A percentile compares a stretch with the other conserved stretches of the same genome.
phyloP scores from a whole-genome alignment of 371 early-diverging fungal genomes.

The Zychaea mexicana region DNA sequence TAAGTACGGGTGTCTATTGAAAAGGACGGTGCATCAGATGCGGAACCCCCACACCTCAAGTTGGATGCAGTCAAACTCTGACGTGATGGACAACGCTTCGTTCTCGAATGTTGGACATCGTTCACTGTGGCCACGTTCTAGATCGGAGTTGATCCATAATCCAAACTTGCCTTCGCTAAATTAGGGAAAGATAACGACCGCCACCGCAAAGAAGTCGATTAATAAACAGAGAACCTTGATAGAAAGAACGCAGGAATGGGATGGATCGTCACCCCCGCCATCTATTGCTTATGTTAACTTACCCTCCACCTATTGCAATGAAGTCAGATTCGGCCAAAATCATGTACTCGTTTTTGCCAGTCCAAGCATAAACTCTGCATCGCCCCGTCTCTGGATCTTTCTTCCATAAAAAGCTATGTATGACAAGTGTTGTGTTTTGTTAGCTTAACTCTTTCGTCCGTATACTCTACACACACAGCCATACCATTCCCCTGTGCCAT shows the following conservation, averaged over 20 bases:
- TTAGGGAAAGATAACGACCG: not conserved
- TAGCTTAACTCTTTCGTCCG: not conserved
- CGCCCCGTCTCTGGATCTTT: slow-evolving; percentile 19
- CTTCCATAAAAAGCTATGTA: slow-evolving; percentile 80
- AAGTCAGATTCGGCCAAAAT: slow-evolving; percentile 81
- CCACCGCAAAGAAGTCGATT: not conserved
- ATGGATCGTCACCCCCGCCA: no score
- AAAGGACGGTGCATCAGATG: slow-evolving; percentile 4
- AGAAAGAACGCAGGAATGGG: not conserved
- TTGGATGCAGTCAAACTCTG: slow-evolving; percentile 44
- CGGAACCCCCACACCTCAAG: slow-evolving; percentile 43
- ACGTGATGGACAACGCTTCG: slow-evolving; percentile 55
- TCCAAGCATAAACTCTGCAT: slow-evolving; percentile 71
- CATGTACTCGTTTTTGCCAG: slow-evolving; percentile 90
- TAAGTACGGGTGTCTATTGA: no score
- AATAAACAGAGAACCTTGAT: slow-evolving; percentile 1
- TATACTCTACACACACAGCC: not conserved
- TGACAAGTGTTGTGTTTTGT: no score
- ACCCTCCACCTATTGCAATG: slow-evolving; percentile 93
- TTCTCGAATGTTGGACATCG: slow-evolving; percentile 90
- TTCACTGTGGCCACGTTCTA: slow-evolving; percentile 82
- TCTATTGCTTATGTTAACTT: no score
- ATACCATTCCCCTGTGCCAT: slow-evolving; percentile 92
- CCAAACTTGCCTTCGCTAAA: slow-evolving; percentile 84
- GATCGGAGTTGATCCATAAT: slow-evolving; percentile 86